phyloP scores from a whole-genome alignment of 768 basidiomycete species.

The Mycena crocata region DNA sequence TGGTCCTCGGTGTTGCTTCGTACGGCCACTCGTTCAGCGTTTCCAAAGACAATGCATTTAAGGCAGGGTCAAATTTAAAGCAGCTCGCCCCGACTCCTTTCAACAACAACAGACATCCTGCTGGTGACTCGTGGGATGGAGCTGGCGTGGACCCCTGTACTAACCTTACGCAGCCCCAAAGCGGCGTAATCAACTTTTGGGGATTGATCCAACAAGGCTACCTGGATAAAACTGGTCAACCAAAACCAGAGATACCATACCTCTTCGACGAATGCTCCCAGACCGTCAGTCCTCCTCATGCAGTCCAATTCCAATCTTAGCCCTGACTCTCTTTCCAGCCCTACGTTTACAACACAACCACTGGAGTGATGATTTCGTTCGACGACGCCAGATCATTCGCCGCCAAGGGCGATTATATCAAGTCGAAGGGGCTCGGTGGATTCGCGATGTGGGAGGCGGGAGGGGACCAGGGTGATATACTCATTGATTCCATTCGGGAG shows the following conservation, averaged over 20 bases:
- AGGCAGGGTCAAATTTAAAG: constrained; percentile 35
- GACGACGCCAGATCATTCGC: constrained; percentile 73
- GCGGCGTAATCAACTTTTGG: constrained; percentile 72
- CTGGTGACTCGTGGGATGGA: constrained; percentile 64
- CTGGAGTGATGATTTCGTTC: constrained; percentile 72
- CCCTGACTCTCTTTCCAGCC: background rate
- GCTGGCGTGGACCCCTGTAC: constrained; percentile 62
- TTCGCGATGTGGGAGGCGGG: constrained; percentile 68
- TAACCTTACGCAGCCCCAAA: constrained; percentile 42
- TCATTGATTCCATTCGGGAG: constrained; percentile 24
- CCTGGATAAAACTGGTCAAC: constrained; percentile 57
- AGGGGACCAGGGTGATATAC: constrained; percentile 21
- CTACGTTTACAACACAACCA: constrained; percentile 62
- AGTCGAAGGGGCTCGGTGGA: constrained; percentile 62
- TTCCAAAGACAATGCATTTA: constrained; percentile 48
- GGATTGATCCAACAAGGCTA: constrained; percentile 67
- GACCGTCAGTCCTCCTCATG: constrained; percentile 64
- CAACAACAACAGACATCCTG: constrained; percentile 54
- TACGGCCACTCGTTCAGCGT: constrained; percentile 84
- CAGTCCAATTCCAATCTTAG: background rate
- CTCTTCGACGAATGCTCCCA: constrained; percentile 75
- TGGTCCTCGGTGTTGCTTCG: constrained; percentile 83
- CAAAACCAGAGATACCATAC: constrained; percentile 65
- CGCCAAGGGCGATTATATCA: constrained; percentile 73
- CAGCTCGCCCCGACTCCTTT: constrained; percentile 60